phyloP scores from a whole-genome alignment of 441 rosid genomes.

The Rhodomyrtus psidioides region DNA sequence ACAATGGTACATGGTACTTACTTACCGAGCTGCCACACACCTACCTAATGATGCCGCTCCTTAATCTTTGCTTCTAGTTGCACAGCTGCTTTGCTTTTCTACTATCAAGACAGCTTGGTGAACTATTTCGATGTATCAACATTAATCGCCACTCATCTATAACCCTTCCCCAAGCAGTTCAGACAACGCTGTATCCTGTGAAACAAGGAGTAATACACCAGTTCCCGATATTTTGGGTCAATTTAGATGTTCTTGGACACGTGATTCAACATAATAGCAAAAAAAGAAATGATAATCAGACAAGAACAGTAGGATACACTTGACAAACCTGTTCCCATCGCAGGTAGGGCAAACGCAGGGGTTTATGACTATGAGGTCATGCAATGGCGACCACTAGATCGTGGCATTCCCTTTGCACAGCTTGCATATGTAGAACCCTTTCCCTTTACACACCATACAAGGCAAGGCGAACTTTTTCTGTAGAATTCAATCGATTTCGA shows the following conservation, averaged over 20 bases:
- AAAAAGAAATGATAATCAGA: neutral
- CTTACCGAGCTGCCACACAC: neutral
- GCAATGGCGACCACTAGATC: conserved; percentile 72
- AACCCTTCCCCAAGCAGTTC: conserved; percentile 68
- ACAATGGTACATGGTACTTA: neutral
- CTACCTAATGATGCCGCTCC: neutral
- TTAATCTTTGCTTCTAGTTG: neutral
- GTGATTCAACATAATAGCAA: neutral
- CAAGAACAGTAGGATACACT: neutral
- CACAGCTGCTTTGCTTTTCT: neutral
- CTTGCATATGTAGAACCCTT: conserved; percentile 85
- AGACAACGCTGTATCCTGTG: conserved; percentile 75
- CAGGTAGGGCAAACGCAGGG: conserved; percentile 91
- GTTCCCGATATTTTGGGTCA: neutral
- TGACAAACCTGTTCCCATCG: conserved; percentile 64
- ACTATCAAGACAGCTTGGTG: neutral
- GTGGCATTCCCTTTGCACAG: conserved; percentile 68
- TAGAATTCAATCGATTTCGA: neutral
- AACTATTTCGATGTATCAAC: neutral
- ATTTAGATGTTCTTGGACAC: neutral
- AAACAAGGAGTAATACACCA: neutral
- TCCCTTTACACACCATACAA: conserved; percentile 59
- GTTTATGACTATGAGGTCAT: conserved; percentile 68
- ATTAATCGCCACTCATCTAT: conserved; percentile 9
- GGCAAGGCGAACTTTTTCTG: conserved; percentile 41